A percentile compares a stretch with the other conserved stretches of the same genome.
phyloP scores from a whole-genome alignment of 2,329 filamentous ascomycete genomes.

The Colletotrichum siamense region DNA sequence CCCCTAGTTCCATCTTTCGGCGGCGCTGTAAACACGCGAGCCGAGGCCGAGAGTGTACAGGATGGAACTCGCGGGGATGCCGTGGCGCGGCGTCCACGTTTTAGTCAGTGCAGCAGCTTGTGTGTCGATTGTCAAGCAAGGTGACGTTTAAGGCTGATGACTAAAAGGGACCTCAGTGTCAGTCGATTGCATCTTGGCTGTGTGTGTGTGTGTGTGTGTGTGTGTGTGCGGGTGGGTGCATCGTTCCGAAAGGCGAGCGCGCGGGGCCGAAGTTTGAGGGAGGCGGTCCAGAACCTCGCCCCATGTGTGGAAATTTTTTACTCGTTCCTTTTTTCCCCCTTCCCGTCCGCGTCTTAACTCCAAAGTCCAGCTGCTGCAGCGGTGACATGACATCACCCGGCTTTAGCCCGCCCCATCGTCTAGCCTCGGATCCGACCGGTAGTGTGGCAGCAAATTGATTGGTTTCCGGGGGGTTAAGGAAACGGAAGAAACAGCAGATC shows the following conservation, averaged over 20 bases:
- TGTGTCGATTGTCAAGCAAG: not conserved
- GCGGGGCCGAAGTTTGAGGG: not conserved
- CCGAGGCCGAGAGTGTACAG: not conserved
- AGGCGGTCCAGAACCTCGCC: not conserved
- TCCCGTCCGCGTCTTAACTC: not conserved
- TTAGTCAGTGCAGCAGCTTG: not conserved
- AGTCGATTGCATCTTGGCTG: not conserved
- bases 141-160: conserved; percentile 23
- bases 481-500: not conserved
- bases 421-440: conserved; percentile 5
- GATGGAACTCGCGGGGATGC: not conserved
- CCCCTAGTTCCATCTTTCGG: not conserved
- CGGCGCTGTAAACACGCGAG: not conserved
- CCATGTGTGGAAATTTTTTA: not conserved
- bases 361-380: not conserved
- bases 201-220: not conserved
- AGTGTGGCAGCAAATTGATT: not conserved
- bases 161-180: not conserved
- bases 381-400: conserved; percentile 6
- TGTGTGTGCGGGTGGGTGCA: not conserved
- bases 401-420: not conserved
- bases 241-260: not conserved
- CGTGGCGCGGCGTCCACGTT: not conserved
- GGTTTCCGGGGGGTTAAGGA: not conserved
- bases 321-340: not conserved